These are phyloP conservation scores for Pseudogymnoascus sp. DNA, from an alignment of 2,329 filamentous ascomycete species.

Conservation along the genomic window DNA sequence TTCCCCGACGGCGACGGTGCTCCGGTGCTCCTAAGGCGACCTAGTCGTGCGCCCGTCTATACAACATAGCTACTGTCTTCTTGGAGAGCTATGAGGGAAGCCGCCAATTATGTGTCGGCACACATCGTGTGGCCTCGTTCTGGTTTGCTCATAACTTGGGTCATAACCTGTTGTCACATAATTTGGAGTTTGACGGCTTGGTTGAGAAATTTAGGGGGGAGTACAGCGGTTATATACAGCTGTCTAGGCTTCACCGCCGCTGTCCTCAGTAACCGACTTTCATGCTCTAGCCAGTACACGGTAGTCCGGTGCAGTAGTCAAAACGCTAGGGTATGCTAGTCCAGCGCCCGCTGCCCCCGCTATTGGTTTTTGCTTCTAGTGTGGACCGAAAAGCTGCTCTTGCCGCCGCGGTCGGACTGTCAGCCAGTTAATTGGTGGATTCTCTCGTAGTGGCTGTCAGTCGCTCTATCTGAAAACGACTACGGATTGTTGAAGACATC, in stretches of 20 bases:
- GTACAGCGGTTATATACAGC: background rate
- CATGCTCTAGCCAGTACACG: background rate
- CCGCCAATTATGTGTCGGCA: background rate
- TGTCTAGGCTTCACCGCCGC: background rate
- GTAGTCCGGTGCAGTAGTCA: background rate
- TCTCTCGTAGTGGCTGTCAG: background rate
- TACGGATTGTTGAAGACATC: background rate
- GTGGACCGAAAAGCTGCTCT: background rate
- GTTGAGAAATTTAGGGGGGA: background rate
- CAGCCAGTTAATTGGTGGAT: background rate
- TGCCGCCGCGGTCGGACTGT: background rate
- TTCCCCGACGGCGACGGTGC: background rate
- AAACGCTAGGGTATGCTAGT: background rate
- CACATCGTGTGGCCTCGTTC: background rate
- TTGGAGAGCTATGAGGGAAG: constrained; percentile 5
- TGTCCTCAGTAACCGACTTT: background rate
- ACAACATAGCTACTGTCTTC: background rate
- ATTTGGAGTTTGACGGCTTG: background rate
- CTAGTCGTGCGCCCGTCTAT: background rate
- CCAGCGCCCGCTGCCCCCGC: background rate
- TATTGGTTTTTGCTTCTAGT: background rate
- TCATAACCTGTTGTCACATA: background rate
- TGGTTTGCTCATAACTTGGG: background rate
- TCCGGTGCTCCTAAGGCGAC: background rate
- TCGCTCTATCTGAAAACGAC: background rate